Evolutionary conservation across 441 rosid genomes (phyloP), one percentile per base, ranked within the genome.

Genomic region (Bocquillonia castaneifolia): DNA sequence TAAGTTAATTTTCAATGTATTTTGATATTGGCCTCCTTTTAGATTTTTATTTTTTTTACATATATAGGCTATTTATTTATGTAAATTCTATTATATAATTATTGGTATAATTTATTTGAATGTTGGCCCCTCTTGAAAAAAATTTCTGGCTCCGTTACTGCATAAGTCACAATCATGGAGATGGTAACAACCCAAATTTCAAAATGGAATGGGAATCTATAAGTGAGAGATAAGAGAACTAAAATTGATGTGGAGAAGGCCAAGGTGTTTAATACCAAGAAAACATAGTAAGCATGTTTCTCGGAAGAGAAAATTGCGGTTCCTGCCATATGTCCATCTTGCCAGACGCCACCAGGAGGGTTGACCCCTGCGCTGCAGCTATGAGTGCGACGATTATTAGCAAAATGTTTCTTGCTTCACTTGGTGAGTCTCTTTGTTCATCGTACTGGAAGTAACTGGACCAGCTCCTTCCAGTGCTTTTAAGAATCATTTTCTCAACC

Each of bases 151-250:
- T n/a, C n/a, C n/a, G n/a, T n/a, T n/a, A n/a, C n/a, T n/a, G n/a
- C n/a, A n/a, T n/a, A n/a, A n/a, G n/a, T n/a, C n/a, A 58, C 36
- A 23, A 58, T 47, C 71, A 68, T 72, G 0, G 77, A 64, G 20
- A 26, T 34, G 1, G 77, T 67, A 0, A 76, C 81, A 3, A 77
- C 64, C 39, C 63, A 36, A 10, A 75, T 60, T 47, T 80, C 79
- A 14, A 72, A 56, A 53, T 69, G 77, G 22, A 75, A 70, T 1
- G 79, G 81, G 40, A 67, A 77, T 25, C 18, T 59, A n/a, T 42
- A 63, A 3, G 58, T 61, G 29, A 10, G 13, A 62, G 47, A 70
- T 13, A 42, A 5, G 1, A 62, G 17, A 6, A 62, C 20, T 22
- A 53, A 48, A 17, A 63, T 53, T 3, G 61, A 62, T 1, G 61